phyloP scores from a whole-genome alignment of 140 eudicot species.

The Erigeron philadelphicus region DNA sequence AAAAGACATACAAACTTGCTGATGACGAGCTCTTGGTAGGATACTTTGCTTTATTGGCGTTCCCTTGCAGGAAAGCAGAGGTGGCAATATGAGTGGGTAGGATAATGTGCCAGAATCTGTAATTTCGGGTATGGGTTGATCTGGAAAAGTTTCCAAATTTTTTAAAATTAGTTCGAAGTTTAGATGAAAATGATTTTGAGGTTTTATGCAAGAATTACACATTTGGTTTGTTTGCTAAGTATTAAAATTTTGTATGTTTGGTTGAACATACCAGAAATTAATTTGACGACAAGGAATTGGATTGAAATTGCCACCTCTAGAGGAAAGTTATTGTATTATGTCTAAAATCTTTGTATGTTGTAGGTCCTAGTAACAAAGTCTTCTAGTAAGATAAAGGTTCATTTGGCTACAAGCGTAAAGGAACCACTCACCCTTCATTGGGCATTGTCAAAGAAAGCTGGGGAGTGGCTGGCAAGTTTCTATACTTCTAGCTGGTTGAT shows the following conservation, averaged over 20 bases:
- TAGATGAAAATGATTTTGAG: neutral
- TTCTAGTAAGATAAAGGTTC: constrained; percentile 56
- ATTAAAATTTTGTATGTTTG: neutral
- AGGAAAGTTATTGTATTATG: constrained; percentile 9
- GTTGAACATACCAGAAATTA: neutral
- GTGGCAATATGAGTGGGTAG: neutral
- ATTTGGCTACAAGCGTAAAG: constrained; percentile 62
- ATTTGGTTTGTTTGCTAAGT: neutral
- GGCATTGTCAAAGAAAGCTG: constrained; percentile 75
- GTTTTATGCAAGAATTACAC: neutral
- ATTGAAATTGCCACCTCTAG: constrained; percentile 11
- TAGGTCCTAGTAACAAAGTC: constrained; percentile 84
- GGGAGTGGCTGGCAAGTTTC: constrained; percentile 82
- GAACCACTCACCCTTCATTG: constrained; percentile 89
- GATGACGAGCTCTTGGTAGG: constrained; percentile 79
- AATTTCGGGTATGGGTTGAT: neutral
- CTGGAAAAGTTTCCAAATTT: neutral
- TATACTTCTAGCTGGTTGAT: constrained; percentile 3
- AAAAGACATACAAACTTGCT: constrained; percentile 45
- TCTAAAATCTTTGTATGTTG: constrained; percentile 17
- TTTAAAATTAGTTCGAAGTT: neutral
- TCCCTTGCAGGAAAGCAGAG: constrained; percentile 13
- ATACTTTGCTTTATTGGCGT: constrained; percentile 15
- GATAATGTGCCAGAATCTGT: neutral
- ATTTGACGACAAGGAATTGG: constrained; percentile 6